Percentiles rank a stretch among this genome's conserved stretches.
These are phyloP conservation scores for Trypanosoma scelopori DNA, from an alignment of 208 protist genomes.

Conservation along the genomic window DNA sequence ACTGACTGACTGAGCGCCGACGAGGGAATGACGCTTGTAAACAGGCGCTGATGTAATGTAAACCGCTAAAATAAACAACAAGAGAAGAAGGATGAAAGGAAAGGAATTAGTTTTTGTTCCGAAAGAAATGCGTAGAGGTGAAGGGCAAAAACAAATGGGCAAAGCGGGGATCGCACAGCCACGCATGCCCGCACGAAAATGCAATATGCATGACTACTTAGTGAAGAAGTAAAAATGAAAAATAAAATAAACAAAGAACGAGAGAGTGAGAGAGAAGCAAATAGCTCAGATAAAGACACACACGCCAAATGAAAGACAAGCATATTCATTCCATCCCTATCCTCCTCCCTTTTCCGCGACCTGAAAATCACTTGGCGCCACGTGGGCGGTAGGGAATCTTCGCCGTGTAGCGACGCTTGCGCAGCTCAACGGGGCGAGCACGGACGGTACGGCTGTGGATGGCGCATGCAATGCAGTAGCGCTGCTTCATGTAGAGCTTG, in stretches of 20 bases:
- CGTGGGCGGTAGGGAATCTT: slow-evolving; percentile 77
- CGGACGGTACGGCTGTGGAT: slow-evolving; percentile 98
- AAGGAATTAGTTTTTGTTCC: background rate
- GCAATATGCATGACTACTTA: background rate
- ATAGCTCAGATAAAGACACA: too few species aligned
- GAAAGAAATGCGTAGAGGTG: too few species aligned
- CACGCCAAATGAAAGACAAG: background rate
- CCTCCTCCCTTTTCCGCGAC: background rate
- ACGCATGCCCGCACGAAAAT: too few species aligned
- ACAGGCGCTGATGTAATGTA: too few species aligned
- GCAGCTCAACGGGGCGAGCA: slow-evolving; percentile 72
- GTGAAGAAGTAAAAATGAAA: slow-evolving; percentile 10
- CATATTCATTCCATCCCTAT: background rate
- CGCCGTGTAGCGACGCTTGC: slow-evolving; percentile 85
- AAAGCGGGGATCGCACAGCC: too few species aligned
- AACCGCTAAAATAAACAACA: slow-evolving; percentile 16
- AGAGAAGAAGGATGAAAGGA: slow-evolving; percentile 4
- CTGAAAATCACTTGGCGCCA: slow-evolving; percentile 19
- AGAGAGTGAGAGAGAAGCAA: background rate
- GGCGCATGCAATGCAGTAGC: slow-evolving; percentile 99
- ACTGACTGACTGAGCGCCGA: too few species aligned
- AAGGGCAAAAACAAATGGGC: too few species aligned
- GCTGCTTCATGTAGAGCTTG: slow-evolving; percentile 99
- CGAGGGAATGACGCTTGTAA: too few species aligned
- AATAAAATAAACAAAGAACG: slow-evolving; percentile 3